These are phyloP conservation scores for Malus hybrid DNA, from an alignment of 331 rosid genomes.

Conservation along the genomic window DNA sequence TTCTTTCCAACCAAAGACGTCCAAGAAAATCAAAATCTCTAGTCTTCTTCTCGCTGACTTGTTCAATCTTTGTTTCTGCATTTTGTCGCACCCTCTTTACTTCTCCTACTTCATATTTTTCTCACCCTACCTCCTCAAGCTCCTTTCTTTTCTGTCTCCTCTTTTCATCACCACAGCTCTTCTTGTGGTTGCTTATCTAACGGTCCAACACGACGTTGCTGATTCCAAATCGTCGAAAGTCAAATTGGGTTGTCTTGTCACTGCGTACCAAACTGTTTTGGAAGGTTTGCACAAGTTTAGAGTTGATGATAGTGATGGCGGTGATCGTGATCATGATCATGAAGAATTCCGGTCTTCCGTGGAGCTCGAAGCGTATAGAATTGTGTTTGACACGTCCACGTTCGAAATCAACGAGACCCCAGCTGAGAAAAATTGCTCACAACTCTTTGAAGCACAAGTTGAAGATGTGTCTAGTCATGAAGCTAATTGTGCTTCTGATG, in stretches of 20 bases:
- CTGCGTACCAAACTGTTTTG: slow-evolving; percentile 22
- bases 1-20: slow-evolving; percentile 35
- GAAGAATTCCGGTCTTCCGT: slow-evolving; percentile 33
- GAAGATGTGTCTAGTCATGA: slow-evolving; percentile 17
- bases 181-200: slow-evolving; percentile 56
- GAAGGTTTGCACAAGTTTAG: slow-evolving; percentile 23
- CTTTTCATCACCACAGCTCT: slow-evolving; percentile 68
- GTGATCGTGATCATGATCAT: slow-evolving; percentile 22
- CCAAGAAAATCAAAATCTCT: slow-evolving; percentile 39
- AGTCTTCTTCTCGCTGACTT: slow-evolving; percentile 31
- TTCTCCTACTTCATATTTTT: slow-evolving; percentile 79
- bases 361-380: slow-evolving; percentile 65
- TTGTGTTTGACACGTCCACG: slow-evolving; percentile 54
- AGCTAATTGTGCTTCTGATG: slow-evolving; percentile 4
- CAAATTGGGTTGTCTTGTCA: slow-evolving; percentile 28
- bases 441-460: slow-evolving; percentile 18
- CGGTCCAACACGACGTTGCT: slow-evolving; percentile 18
- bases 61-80: slow-evolving; percentile 41
- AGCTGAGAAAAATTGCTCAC: slow-evolving; percentile 26
- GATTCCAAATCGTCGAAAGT: slow-evolving; percentile 22
- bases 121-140: slow-evolving; percentile 67
- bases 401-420: slow-evolving; percentile 24
- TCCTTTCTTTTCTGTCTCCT: slow-evolving; percentile 74
- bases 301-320: slow-evolving; percentile 20
- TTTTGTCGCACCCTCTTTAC: slow-evolving; percentile 80